These are phyloP conservation scores for Trichophyton simii DNA, from an alignment of 2,329 filamentous ascomycete genomes.

Conservation along the genomic window DNA sequence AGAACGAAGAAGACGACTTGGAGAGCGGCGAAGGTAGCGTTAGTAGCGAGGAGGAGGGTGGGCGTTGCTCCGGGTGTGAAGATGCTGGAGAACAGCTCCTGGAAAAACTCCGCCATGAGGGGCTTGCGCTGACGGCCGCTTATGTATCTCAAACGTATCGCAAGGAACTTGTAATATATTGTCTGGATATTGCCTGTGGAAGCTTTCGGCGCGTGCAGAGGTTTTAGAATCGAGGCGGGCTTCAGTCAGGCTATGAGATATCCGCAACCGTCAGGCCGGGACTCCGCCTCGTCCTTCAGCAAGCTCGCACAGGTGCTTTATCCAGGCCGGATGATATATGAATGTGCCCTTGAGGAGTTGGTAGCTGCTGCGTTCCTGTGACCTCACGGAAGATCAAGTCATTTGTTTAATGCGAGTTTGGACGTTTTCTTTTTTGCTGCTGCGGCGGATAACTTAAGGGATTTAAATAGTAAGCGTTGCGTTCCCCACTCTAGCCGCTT, in stretches of 20 bases:
- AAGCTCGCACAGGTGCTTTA: not conserved
- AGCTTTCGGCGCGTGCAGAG: not conserved
- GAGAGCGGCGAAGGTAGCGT: constrained; percentile 73
- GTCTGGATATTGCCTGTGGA: not conserved
- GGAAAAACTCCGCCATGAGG: constrained; percentile 44
- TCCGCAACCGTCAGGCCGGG: not conserved
- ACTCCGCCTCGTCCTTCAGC: not conserved
- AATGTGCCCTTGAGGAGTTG: not conserved
- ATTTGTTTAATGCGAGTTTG: not conserved
- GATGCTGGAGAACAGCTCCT: constrained; percentile 78
- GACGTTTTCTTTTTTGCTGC: not conserved
- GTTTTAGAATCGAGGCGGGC: not conserved
- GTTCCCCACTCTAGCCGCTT: not conserved
- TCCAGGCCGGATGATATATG: constrained; percentile 3
- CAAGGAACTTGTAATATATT: not conserved
- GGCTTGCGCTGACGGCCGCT: not conserved
- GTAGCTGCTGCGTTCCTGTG: constrained; percentile 2
- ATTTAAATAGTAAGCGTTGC: not conserved
- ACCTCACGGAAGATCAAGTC: not conserved
- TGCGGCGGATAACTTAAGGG: not conserved
- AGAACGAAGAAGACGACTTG: constrained; percentile 67
- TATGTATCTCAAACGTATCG: too few species aligned
- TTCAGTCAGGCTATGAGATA: not conserved
- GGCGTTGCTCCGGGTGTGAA: constrained; percentile 87
- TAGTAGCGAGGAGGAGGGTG: constrained; percentile 77